phyloP scores from a whole-genome alignment of 176 grass and related monocot species.

The Oryza brachyantha region DNA sequence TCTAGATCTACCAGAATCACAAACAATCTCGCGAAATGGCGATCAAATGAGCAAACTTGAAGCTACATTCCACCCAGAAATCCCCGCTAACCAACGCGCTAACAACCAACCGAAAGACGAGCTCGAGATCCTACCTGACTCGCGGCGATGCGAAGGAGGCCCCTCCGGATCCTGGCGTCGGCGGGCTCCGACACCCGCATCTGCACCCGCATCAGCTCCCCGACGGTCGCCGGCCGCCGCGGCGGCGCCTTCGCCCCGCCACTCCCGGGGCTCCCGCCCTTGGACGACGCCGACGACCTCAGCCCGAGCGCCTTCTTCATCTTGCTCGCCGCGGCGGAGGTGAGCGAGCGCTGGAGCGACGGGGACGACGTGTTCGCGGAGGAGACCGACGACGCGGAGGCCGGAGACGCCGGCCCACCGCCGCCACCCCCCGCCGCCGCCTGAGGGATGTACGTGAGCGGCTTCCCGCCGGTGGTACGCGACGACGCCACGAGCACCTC shows the following conservation, averaged over 20 bases:
- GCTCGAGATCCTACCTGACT: constrained; percentile 66
- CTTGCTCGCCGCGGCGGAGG: constrained; percentile 93
- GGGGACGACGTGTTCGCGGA: constrained; percentile 37
- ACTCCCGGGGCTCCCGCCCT: constrained; percentile 61
- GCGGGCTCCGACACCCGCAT: constrained; percentile 79
- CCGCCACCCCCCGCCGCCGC: constrained; percentile 19
- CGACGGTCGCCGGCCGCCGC: constrained; percentile 57
- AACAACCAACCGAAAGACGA: neutral
- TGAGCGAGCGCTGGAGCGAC: constrained; percentile 79
- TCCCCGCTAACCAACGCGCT: neutral
- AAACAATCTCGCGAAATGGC: neutral
- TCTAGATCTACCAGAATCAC: constrained; percentile 40
- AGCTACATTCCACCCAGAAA: constrained; percentile 27
- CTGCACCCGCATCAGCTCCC: constrained; percentile 86
- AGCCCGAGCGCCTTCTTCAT: constrained; percentile 96
- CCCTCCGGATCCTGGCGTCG: constrained; percentile 91
- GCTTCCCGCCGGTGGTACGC: constrained; percentile 73
- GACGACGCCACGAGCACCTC: constrained; percentile 85
- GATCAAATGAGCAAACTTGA: constrained; percentile 1
- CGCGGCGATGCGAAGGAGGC: constrained; percentile 79
- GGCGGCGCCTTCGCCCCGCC: constrained; percentile 18
- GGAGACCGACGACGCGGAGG: constrained; percentile 26
- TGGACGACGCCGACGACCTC: constrained; percentile 67
- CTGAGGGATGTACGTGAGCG: constrained; percentile 92
- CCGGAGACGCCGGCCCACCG: constrained; percentile 1